Evolutionary conservation across 2,329 filamentous ascomycete genomes (phyloP), one percentile per base, ranked within the genome.

Genomic region (Coniella lustricola): DNA sequence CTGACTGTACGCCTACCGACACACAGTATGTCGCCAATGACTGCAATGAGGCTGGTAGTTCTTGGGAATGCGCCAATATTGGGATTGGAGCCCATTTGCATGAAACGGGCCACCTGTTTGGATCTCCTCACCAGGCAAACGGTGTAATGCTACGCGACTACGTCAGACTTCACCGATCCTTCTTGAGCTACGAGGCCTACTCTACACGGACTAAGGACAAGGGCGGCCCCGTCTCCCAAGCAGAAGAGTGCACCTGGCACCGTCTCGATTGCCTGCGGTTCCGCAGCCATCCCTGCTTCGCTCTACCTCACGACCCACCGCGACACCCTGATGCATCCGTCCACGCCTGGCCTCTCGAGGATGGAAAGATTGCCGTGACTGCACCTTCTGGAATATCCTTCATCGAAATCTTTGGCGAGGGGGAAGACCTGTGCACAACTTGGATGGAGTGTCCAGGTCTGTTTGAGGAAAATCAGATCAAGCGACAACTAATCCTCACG

Each of bases 61-160:
- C 83, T 40, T 97, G 91, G 91, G 91, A 97, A 64, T 83, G 90
- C n/a, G 90, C 88, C 21, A 95, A 91, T 58, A 85, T 95, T 52
- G 90, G 90, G 25, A 94, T 97, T 55, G 91, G 91, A 7, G 90
- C 89, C 9, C 91, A 97, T 65, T 67, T 97, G 41, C 91, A 95
- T 64, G 90, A 96, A 66, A 85, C 85, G 1, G 91, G 91, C 3
- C 91, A 95, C 67, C 67, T 95, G 18, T 86, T 97, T 56, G 91
- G 91, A 43, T 94, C 88, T 56, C 88, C 89, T 9, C 87, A 94
- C 62, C 89, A 94, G 62, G 88, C 93, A 60, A 85, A 73, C 22
- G 91, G 93, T n/a, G 76, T 97, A 53, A 97, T 97, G 91, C 72
- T 90, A 44, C 78, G 87, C 48, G 91, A 95, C 63, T 96, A 95